Conservation (phyloP, 179 eudicot species). For the Pouteria campechiana region DNA sequence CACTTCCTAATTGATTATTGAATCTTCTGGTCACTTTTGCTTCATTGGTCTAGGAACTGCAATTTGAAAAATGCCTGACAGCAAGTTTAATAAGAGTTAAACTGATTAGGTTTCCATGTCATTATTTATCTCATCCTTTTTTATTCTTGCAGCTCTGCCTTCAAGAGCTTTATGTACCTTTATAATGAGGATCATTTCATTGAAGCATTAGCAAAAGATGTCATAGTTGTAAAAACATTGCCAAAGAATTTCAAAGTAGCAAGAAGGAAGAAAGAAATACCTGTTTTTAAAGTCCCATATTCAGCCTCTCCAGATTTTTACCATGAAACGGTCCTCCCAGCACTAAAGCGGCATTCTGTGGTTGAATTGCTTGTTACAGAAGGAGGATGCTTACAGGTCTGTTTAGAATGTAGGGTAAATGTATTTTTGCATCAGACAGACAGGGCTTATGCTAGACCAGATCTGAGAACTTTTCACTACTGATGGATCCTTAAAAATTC, state of each 20-base stretch:
- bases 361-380: constrained; percentile 63
- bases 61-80: background rate
- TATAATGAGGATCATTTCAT: constrained; percentile 90
- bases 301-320: constrained; percentile 63
- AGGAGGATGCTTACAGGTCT: constrained; percentile 94
- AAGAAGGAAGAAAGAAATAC: constrained; percentile 68
- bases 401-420: too few relatives aligned
- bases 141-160: constrained; percentile 56
- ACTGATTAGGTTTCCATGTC: too few relatives aligned
- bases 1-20: background rate
- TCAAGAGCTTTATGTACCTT: constrained; percentile 91
- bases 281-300: constrained; percentile 49
- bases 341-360: constrained; percentile 56
- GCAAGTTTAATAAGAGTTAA: too few relatives aligned
- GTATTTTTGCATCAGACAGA: too few relatives aligned
- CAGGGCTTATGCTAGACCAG: too few relatives aligned
- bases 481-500: too few relatives aligned
- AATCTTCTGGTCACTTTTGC: background rate
- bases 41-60: background rate
- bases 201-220: constrained; percentile 60
- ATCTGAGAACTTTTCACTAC: too few relatives aligned
- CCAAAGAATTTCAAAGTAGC: constrained; percentile 88
- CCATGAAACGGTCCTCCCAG: constrained; percentile 68
- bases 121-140: background rate
- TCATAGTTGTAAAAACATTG: constrained; percentile 66